A percentile compares a stretch with the other conserved stretches of the same genome.
Evolutionary conservation across 2,329 filamentous ascomycete species (phyloP).

Genomic region (Fusarium sp.): DNA sequence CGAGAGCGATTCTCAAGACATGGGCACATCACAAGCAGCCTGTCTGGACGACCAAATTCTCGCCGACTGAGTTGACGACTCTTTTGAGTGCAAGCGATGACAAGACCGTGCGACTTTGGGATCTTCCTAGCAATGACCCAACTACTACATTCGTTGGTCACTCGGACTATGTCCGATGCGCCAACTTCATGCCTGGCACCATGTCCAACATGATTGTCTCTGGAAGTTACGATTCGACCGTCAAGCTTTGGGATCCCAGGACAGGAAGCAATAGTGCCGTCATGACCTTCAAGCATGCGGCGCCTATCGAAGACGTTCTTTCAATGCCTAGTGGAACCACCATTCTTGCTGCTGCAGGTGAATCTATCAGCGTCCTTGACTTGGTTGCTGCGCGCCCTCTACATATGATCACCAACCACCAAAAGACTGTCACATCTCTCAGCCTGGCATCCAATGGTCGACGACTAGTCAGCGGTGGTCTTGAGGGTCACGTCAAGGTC

Average conservation of each 20-base stretch:
- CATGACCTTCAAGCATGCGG: slow-evolving; percentile 96
- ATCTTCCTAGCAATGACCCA: slow-evolving; percentile 83
- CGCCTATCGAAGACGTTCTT: slow-evolving; percentile 88
- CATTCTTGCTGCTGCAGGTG: slow-evolving; percentile 85
- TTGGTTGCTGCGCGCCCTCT: slow-evolving; percentile 90
- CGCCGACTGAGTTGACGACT: slow-evolving; percentile 85
- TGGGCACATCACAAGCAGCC: slow-evolving; percentile 96
- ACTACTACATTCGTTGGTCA: slow-evolving; percentile 86
- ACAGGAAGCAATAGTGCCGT: slow-evolving; percentile 73
- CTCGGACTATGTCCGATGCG: slow-evolving; percentile 90
- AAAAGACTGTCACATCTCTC: slow-evolving; percentile 95
- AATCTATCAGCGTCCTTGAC: slow-evolving; percentile 90
- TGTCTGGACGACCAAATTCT: slow-evolving; percentile 92
- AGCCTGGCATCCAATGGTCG: slow-evolving; percentile 83
- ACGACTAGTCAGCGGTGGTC: slow-evolving; percentile 84
- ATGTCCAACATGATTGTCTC: slow-evolving; percentile 83
- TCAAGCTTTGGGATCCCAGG: slow-evolving; percentile 92
- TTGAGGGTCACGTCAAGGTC: slow-evolving; percentile 97
- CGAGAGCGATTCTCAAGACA: slow-evolving; percentile 91
- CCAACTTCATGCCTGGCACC: slow-evolving; percentile 82
- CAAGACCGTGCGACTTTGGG: slow-evolving; percentile 92
- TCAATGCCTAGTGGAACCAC: slow-evolving; percentile 88
- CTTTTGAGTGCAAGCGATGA: slow-evolving; percentile 94
- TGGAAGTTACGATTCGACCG: slow-evolving; percentile 94
- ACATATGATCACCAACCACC: slow-evolving; percentile 90